Evolutionary conservation across 2,329 filamentous ascomycete species (phyloP), one percentile per base, ranked within the genome.

Genomic region (Paecilomyces fulvus): DNA sequence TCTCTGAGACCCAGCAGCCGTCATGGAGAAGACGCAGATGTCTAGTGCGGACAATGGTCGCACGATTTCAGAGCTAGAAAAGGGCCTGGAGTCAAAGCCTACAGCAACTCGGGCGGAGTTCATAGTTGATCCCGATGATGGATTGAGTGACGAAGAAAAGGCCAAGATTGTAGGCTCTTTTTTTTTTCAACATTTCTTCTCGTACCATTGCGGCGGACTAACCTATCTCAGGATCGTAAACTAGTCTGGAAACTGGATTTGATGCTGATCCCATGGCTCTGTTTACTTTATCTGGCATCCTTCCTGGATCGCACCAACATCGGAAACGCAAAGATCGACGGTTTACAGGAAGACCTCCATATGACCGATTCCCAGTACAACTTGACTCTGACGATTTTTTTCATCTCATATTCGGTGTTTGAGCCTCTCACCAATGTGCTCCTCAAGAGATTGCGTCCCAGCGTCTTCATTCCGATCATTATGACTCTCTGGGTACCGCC

Each of bases 341-440:
- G 81, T 12, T 69, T 85, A 2, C 70, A 79, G 55, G 66, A 77
- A 10, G 84, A 88, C 56, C 74, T 94, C 6, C 61, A 80, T 30
- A 82, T 92, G 77, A 79, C 79, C 0, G 78, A 80, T 2, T 72
- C 77, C 5, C 78, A 88, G 66, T 95, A 91, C 75, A 92, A 92
- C 69, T 78, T 82, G 21, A 82, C 85, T 0, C 78, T 95, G 7
- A 89, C 88, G 31, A 87, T 95, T 63, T 95, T 95, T 76, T 95
- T 95, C 75, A 79, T 95, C 52, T 90, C 88, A 0, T 96, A 96
- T 69, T 81, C 88, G 1, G 73, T 91, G 31, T 91, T 90, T 60
- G 90, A 94, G 64, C 74, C 73, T 0, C 64, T 91, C 49, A 90
- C 89, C 58, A 95, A 95, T 68, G 77, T 92, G 51, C 73, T 95